Percentiles rank a stretch among this genome's conserved stretches.
Evolutionary conservation across 106 monocot genomes (phyloP).

Genomic region (Gastrodia elata): DNA sequence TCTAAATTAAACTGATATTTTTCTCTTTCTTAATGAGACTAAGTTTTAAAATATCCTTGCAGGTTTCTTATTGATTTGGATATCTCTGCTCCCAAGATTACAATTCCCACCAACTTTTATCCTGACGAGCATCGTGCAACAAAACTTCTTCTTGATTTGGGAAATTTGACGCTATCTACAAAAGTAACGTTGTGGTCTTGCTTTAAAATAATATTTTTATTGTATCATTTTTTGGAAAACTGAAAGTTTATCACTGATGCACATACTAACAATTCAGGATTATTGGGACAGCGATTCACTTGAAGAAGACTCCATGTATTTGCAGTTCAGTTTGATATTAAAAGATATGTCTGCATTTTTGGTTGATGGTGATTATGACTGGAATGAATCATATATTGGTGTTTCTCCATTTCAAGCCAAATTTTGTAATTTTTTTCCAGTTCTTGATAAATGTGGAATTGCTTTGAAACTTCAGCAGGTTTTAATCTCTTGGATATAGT

Average conservation of each 20-base stretch:
- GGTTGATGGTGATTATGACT: slow-evolving; percentile 89
- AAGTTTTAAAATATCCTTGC: slow-evolving; percentile 2
- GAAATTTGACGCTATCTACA: slow-evolving; percentile 72
- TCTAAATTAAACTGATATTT: too few species aligned
- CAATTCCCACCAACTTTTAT: slow-evolving; percentile 74
- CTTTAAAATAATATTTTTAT: background rate
- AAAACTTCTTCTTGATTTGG: slow-evolving; percentile 83
- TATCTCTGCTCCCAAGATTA: slow-evolving; percentile 96
- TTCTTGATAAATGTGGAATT: slow-evolving; percentile 88
- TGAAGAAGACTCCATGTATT: slow-evolving; percentile 58
- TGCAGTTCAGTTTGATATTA: slow-evolving; percentile 80
- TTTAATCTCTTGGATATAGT: background rate
- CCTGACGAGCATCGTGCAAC: slow-evolving; percentile 62
- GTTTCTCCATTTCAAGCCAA: slow-evolving; percentile 2
- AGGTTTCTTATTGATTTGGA: slow-evolving; percentile 92
- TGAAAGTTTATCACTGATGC: background rate
- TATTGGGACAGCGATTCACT: slow-evolving; percentile 37
- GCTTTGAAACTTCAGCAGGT: slow-evolving; percentile 88
- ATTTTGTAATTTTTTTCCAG: slow-evolving; percentile 41
- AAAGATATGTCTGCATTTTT: slow-evolving; percentile 98
- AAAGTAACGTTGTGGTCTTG: slow-evolving; percentile 32
- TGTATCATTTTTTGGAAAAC: slow-evolving; percentile 2
- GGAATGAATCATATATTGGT: slow-evolving; percentile 34
- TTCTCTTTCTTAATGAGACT: too few species aligned
- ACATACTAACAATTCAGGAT: slow-evolving; percentile 44